Conservation (phyloP, 2,329 filamentous ascomycete genomes). For the Diaporthe helianthi region DNA sequence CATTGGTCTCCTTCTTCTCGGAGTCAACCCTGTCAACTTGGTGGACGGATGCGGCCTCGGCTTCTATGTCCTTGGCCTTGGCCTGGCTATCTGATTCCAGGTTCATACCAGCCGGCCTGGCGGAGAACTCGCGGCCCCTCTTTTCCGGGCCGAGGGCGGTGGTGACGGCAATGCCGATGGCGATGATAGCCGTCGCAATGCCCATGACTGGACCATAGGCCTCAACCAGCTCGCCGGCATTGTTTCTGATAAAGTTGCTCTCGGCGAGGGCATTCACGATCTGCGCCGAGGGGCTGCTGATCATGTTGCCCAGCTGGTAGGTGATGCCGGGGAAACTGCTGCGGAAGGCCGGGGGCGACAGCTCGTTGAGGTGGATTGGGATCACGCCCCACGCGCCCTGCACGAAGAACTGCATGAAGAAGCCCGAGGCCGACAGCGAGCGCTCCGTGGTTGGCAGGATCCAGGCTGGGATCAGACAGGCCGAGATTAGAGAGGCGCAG, state of each 20-base stretch:
- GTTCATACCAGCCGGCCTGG: slow-evolving; percentile 56
- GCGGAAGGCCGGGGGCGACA: slow-evolving; percentile 73
- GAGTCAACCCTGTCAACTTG: slow-evolving; percentile 15
- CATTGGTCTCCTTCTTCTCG: slow-evolving; percentile 22
- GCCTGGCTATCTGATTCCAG: slow-evolving; percentile 39
- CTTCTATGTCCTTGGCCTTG: slow-evolving; percentile 34
- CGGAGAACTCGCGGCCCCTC: slow-evolving; percentile 74
- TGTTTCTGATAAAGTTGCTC: slow-evolving; percentile 60
- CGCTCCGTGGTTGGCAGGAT: slow-evolving; percentile 68
- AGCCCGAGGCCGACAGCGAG: slow-evolving; percentile 67
- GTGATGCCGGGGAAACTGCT: slow-evolving; percentile 75
- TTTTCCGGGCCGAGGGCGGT: slow-evolving; percentile 77
- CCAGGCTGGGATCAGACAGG: slow-evolving; percentile 71
- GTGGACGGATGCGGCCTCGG: slow-evolving; percentile 10
- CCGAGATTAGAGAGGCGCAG: slow-evolving; percentile 64
- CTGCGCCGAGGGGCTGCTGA: slow-evolving; percentile 74
- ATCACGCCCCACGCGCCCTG: slow-evolving; percentile 73
- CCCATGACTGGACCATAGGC: slow-evolving; percentile 80
- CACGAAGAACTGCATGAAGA: slow-evolving; percentile 74
- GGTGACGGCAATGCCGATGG: slow-evolving; percentile 71
- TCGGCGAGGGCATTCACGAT: slow-evolving; percentile 80
- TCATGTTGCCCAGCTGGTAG: slow-evolving; percentile 79
- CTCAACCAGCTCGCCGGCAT: slow-evolving; percentile 63
- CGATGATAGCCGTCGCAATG: slow-evolving; percentile 78
- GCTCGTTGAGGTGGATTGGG: slow-evolving; percentile 76